Evolutionary conservation across 768 basidiomycete genomes (phyloP).

Genomic region (Podaxis pistillaris): DNA sequence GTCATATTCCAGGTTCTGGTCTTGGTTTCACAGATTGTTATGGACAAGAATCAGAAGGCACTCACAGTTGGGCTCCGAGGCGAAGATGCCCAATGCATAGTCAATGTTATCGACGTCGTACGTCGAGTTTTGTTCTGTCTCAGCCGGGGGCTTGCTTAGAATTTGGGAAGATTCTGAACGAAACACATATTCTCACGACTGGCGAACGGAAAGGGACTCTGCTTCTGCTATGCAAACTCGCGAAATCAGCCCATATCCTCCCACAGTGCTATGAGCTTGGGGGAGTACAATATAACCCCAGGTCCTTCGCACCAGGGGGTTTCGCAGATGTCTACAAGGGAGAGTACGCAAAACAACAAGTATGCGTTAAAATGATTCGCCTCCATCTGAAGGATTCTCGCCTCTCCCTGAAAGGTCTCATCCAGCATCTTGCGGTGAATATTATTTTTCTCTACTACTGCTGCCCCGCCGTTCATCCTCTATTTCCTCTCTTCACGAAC

Average conservation of each 20-base stretch:
- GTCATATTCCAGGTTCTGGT: too few species aligned
- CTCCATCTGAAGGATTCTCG: background rate
- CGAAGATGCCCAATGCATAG: background rate
- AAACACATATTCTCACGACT: too few species aligned
- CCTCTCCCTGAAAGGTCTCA: background rate
- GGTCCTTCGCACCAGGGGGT: background rate
- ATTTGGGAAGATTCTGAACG: background rate
- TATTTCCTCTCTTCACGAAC: too few species aligned
- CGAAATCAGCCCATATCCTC: background rate
- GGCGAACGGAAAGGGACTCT: background rate
- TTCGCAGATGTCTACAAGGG: constrained; percentile 9
- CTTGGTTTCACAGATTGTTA: too few species aligned
- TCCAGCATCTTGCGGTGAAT: background rate
- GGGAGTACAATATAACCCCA: background rate
- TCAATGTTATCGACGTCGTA: background rate
- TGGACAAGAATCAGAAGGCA: too few species aligned
- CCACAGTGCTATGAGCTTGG: background rate
- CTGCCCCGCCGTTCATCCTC: background rate
- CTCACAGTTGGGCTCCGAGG: too few species aligned
- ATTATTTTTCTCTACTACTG: background rate
- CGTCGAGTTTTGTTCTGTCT: background rate
- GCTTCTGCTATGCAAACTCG: background rate
- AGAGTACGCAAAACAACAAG: background rate
- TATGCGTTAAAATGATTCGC: constrained; percentile 3
- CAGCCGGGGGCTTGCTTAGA: background rate